phyloP scores from a whole-genome alignment of 2,329 filamentous ascomycete species.

The Corinectria fuckeliana region DNA sequence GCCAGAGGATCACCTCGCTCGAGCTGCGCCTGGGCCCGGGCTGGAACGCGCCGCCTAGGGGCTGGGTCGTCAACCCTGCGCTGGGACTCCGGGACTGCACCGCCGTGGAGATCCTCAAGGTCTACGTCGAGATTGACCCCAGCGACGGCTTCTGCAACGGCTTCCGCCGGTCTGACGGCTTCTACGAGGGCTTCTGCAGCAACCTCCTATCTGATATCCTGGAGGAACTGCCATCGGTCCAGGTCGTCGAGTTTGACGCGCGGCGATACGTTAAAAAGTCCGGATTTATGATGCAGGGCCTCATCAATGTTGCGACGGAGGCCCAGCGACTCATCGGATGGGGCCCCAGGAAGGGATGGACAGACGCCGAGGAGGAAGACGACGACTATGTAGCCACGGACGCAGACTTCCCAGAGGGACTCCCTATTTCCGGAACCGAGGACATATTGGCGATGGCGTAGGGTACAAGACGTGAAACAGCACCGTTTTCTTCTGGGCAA shows the following conservation, averaged over 20 bases:
- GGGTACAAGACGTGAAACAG: background rate
- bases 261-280: slow-evolving; percentile 69
- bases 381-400: background rate
- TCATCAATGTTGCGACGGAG: slow-evolving; percentile 60
- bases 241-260: slow-evolving; percentile 72
- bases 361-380: slow-evolving; percentile 52
- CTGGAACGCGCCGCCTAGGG: slow-evolving; percentile 72
- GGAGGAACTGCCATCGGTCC: slow-evolving; percentile 60
- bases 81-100: slow-evolving; percentile 69
- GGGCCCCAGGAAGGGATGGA: slow-evolving; percentile 73
- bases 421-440: background rate
- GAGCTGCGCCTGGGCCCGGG: slow-evolving; percentile 77
- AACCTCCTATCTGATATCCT: slow-evolving; percentile 64
- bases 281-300: slow-evolving; percentile 67
- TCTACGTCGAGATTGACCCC: slow-evolving; percentile 77
- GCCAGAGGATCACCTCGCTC: slow-evolving; percentile 65
- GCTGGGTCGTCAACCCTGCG: slow-evolving; percentile 71
- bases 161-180: slow-evolving; percentile 69
- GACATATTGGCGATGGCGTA: slow-evolving; percentile 22
- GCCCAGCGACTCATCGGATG: slow-evolving; percentile 64
- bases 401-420: background rate
- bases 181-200: slow-evolving; percentile 72
- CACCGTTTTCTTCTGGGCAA: slow-evolving; percentile 12
- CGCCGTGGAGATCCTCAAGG: slow-evolving; percentile 63
- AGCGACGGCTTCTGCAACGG: slow-evolving; percentile 71